Percentiles rank a stretch among this genome's conserved stretches.
phyloP scores from a whole-genome alignment of 805 yeast species.

The Candida ficus region DNA sequence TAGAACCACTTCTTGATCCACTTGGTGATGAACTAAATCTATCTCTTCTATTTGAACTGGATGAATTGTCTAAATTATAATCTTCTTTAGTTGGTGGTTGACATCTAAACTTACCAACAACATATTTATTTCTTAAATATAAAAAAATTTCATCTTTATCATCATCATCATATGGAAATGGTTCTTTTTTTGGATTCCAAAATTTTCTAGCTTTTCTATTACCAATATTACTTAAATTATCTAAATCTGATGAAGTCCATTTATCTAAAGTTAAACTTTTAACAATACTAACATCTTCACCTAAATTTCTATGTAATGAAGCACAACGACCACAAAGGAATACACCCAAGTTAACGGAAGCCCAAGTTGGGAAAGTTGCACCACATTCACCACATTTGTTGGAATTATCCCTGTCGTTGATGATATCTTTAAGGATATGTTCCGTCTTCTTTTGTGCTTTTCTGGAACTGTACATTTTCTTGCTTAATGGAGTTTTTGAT shows the following conservation, averaged over 20 bases:
- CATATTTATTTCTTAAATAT: constrained; percentile 63
- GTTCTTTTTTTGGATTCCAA: constrained; percentile 67
- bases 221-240: constrained; percentile 41
- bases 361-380: constrained; percentile 50
- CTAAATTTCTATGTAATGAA: constrained; percentile 64
- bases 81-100: constrained; percentile 27
- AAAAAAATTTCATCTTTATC: constrained; percentile 55
- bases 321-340: constrained; percentile 86
- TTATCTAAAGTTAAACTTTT: constrained; percentile 69
- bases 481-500: too few species aligned
- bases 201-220: constrained; percentile 52
- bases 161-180: constrained; percentile 74
- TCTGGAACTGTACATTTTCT: constrained; percentile 26
- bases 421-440: constrained; percentile 49
- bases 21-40: constrained; percentile 1
- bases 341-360: constrained; percentile 45
- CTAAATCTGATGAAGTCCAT: constrained; percentile 59
- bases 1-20: background rate
- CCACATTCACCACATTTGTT: constrained; percentile 82
- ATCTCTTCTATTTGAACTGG: constrained; percentile 3
- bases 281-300: constrained; percentile 55
- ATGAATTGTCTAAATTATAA: constrained; percentile 14
- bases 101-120: constrained; percentile 49
- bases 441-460: constrained; percentile 41
- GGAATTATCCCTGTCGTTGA: constrained; percentile 52